Conservation (phyloP, 108 stramenopile species). For the Fragilaria radians region DNA sequence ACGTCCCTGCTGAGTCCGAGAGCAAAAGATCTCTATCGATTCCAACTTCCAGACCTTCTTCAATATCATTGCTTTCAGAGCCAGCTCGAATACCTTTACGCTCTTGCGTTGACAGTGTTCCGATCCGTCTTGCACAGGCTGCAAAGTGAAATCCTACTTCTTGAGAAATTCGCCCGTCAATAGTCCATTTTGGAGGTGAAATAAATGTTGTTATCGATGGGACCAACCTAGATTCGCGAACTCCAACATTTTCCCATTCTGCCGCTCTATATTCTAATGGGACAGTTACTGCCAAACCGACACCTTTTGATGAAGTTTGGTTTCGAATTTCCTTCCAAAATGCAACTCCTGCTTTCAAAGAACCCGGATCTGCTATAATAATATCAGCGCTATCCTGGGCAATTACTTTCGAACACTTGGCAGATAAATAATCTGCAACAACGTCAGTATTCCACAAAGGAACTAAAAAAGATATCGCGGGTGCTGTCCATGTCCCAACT, state of each 20-base stretch:
- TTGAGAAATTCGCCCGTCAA: constrained; percentile 64
- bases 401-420: constrained; percentile 73
- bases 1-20: constrained; percentile 4
- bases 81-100: constrained; percentile 17
- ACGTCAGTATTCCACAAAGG: constrained; percentile 84
- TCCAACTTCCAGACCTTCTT: constrained; percentile 36
- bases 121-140: constrained; percentile 70
- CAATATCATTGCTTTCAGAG: constrained; percentile 13
- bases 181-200: constrained; percentile 69
- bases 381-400: constrained; percentile 80
- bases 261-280: constrained; percentile 75
- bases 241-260: constrained; percentile 61
- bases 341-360: constrained; percentile 72
- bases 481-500: constrained; percentile 76
- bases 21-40: constrained; percentile 3
- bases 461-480: constrained; percentile 67
- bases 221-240: constrained; percentile 14
- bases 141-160: constrained; percentile 83
- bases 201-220: constrained; percentile 6
- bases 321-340: constrained; percentile 63
- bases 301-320: constrained; percentile 36
- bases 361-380: constrained; percentile 76
- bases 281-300: constrained; percentile 67
- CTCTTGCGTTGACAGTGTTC: constrained; percentile 64
- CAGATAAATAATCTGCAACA: constrained; percentile 63